phyloP scores from a whole-genome alignment of 257 asterid species.

The Solanum pennellii region DNA sequence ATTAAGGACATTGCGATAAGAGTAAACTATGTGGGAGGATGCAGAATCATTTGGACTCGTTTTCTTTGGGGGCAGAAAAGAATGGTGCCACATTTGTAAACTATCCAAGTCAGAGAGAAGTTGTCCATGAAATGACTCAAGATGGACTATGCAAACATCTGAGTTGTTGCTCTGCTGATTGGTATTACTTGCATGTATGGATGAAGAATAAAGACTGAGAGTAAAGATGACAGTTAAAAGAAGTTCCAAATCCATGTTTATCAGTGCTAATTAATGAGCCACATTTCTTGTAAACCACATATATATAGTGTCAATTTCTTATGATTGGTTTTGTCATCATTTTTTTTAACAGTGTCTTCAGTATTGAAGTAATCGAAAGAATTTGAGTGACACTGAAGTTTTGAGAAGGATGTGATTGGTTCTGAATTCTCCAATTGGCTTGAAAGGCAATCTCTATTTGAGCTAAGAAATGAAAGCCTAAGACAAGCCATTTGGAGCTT shows the following conservation, averaged over 20 bases:
- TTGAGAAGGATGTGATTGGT: neutral
- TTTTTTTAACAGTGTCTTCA: neutral
- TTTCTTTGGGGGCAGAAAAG: constrained; percentile 5
- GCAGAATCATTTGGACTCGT: neutral
- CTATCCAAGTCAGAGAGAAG: neutral
- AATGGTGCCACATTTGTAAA: constrained; percentile 11
- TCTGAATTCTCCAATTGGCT: neutral
- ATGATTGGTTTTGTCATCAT: neutral
- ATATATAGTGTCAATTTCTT: neutral
- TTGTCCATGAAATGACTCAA: neutral
- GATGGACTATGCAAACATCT: constrained; percentile 17
- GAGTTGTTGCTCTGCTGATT: neutral
- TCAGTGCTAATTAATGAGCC: neutral
- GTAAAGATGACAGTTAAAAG: neutral
- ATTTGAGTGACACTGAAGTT: neutral
- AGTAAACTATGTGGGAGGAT: neutral
- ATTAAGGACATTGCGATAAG: constrained; percentile 4
- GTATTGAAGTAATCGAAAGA: neutral
- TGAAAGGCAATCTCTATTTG: neutral
- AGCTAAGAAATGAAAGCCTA: neutral
- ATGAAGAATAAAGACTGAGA: neutral
- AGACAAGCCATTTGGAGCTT: neutral
- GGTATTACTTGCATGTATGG: neutral
- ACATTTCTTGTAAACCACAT: neutral
- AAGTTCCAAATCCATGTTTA: neutral